Evolutionary conservation across 345 rosid genomes (phyloP).

Genomic region (Psidium friedrichsthalianum): DNA sequence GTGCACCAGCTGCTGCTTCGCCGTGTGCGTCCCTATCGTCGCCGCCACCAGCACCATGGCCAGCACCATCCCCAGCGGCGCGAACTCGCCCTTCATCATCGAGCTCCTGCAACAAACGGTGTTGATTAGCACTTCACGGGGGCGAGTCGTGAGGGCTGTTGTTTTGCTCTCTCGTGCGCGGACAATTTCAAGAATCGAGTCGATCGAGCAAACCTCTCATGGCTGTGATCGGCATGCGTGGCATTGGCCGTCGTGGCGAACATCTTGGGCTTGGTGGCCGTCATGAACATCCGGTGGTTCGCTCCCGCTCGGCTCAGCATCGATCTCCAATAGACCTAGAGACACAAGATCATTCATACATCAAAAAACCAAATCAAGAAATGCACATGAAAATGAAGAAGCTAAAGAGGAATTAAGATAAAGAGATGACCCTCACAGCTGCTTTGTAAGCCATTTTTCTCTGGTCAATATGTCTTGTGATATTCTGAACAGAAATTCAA

Average conservation of each 20-base stretch:
- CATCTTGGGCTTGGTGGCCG: conserved; percentile 21
- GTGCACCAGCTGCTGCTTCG: conserved; percentile 40
- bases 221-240: conserved; percentile 3
- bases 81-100: conserved; percentile 2
- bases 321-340: conserved; percentile 31
- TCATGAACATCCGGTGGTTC: conserved; percentile 15
- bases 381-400: background rate
- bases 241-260: conserved; percentile 13
- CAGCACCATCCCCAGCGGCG: conserved; percentile 28
- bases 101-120: background rate
- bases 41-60: conserved; percentile 39
- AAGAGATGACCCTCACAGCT: conserved; percentile 15
- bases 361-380: background rate
- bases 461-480: background rate
- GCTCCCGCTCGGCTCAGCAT: conserved; percentile 12
- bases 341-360: background rate
- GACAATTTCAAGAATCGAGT: background rate
- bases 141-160: background rate
- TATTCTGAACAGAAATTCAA: background rate
- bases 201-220: background rate
- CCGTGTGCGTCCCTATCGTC: conserved; percentile 45
- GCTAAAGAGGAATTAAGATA: background rate
- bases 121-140: background rate
- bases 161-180: background rate
- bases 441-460: conserved; percentile 26